Conservation (phyloP, 371 early-diverging fungal species). For the Apophysomyces trapeziformis region DNA sequence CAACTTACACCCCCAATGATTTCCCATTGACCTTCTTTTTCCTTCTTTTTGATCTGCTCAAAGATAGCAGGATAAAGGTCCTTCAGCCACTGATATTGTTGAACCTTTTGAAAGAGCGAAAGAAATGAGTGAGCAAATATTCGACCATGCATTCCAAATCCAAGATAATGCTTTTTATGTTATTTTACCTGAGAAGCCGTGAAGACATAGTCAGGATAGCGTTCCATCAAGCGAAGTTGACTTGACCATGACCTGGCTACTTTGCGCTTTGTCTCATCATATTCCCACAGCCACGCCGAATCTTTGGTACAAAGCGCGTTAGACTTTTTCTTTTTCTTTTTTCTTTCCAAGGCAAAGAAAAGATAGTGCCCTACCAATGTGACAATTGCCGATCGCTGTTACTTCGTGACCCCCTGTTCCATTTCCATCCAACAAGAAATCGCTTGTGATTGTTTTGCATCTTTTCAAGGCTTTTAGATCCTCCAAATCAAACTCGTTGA, state of each 20-base stretch:
- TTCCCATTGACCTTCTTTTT: constrained; percentile 81
- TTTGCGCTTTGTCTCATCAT: constrained; percentile 96
- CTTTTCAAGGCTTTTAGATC: constrained; percentile 57
- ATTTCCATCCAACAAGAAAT: constrained; percentile 67
- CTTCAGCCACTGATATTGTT: constrained; percentile 94
- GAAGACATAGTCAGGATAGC: constrained; percentile 88
- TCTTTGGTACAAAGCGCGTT: constrained; percentile 23
- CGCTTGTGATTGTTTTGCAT: constrained; percentile 59
- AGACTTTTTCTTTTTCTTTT: no score
- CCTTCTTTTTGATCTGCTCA: constrained; percentile 70
- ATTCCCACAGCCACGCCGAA: constrained; percentile 92
- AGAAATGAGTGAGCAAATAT: no score
- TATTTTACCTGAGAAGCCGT: constrained; percentile 81
- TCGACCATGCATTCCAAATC: not conserved
- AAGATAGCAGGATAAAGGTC: constrained; percentile 86
- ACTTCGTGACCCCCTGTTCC: constrained; percentile 66
- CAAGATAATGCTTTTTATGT: not conserved
- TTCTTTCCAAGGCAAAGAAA: not conserved
- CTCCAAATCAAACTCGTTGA: constrained; percentile 71
- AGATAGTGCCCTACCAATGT: constrained; percentile 63
- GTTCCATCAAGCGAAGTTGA: constrained; percentile 83
- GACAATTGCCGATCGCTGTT: constrained; percentile 88
- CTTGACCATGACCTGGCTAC: constrained; percentile 92
- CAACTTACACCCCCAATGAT: constrained; percentile 85
- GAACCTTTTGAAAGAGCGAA: constrained; percentile 42